These are phyloP conservation scores for Zoysia japonica DNA, from an alignment of 176 grass and related monocot genomes.

Conservation along the genomic window DNA sequence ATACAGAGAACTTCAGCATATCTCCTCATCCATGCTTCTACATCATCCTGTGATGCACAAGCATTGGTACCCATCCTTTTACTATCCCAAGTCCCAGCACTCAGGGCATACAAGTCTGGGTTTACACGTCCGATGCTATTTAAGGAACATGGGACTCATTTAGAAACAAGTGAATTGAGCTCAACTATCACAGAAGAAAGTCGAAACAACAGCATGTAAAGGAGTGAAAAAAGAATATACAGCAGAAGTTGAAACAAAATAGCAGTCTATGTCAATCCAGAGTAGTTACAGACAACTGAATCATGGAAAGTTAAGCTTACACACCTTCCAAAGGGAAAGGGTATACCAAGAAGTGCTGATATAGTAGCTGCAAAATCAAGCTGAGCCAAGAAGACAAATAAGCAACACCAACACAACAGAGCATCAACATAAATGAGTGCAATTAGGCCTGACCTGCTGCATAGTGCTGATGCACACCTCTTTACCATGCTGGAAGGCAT, in stretches of 20 bases:
- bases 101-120: slow-evolving; percentile 85
- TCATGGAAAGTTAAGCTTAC: slow-evolving; percentile 33
- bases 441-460: slow-evolving; percentile 64
- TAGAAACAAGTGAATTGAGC: slow-evolving; percentile 8
- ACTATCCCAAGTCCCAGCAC: slow-evolving; percentile 68
- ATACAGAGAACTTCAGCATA: slow-evolving; percentile 84
- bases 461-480: slow-evolving; percentile 78
- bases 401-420: slow-evolving; percentile 28
- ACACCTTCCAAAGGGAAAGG: slow-evolving; percentile 98
- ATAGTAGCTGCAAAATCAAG: slow-evolving; percentile 96
- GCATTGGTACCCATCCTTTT: slow-evolving; percentile 36
- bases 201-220: slow-evolving; percentile 4
- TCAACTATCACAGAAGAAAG: slow-evolving; percentile 9
- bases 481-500: slow-evolving; percentile 67
- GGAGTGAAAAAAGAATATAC: slow-evolving; percentile 17
- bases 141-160: slow-evolving; percentile 33
- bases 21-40: slow-evolving; percentile 74
- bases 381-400: slow-evolving; percentile 56
- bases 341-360: slow-evolving; percentile 91
- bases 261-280: slow-evolving; percentile 18
- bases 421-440: slow-evolving; percentile 20
- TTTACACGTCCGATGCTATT: slow-evolving; percentile 92
- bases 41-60: slow-evolving; percentile 53
- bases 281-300: slow-evolving; percentile 30
- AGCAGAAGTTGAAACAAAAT: background rate